Evolutionary conservation across 2,329 filamentous ascomycete species (phyloP), one percentile per base, ranked within the genome.

Genomic region (Fusarium musae): DNA sequence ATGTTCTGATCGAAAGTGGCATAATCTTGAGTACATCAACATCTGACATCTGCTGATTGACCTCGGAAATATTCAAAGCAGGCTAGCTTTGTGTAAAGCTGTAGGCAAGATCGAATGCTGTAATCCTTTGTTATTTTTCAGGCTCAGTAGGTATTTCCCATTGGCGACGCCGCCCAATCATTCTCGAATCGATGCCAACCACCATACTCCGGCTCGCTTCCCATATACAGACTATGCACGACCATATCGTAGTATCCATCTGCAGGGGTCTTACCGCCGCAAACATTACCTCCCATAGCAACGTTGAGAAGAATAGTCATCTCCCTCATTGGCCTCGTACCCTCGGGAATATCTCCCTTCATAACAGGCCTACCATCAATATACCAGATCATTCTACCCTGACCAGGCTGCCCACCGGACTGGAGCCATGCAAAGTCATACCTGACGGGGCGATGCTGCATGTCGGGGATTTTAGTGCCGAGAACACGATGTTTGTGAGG

Each of bases 251-350:
- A 90, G 28, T 81, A 79, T 0, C 89, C 89, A 70, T 90, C 85
- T 1, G 74, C 78, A 2, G 89, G 89, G 19, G 83, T 79, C 75
- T 83, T 84, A 0, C 87, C 88, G 21, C 84, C 79, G 71, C 88
- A 90, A 9, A 90, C 88, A 66, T 87, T 89, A 0, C 89, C 89
- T 0, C 89, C 89, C 86, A 91, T 90, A 3, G 89, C 89, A n/a
- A 91, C 83, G 65, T 91, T 91, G 23, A 91, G 83, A 66, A 90
- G 79, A 13, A 91, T 80, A 23, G 84, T 85, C 80, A 85, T 90
- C 32, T 90, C 88, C 62, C 86, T 84, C 79, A 91, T 84, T 10
- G 85, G 83, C 17, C 89, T 81, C 6, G 87, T 89, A 0, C 88
- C 87, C 4, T 77, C 73, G 0, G 89, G 89, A 30, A 89, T 86